Evolutionary conservation across 2,329 filamentous ascomycete species (phyloP).

Genomic region (Aspergillus felis): DNA sequence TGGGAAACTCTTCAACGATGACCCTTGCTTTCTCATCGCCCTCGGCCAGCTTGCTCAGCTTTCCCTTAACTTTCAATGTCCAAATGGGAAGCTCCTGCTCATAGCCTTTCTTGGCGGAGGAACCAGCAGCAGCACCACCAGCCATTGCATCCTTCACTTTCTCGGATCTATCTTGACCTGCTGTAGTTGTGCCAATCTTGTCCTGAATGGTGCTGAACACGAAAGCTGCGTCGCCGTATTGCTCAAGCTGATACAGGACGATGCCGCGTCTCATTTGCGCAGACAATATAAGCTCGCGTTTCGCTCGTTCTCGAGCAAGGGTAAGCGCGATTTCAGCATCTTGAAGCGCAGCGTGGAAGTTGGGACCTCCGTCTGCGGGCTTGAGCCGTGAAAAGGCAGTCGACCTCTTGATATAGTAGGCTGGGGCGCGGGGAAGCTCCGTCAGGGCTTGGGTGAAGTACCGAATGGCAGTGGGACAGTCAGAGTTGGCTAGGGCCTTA

Average conservation of each 20-base stretch:
- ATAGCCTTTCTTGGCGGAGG: conserved; percentile 17
- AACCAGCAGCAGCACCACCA: conserved; percentile 9
- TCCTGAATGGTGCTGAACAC: conserved; percentile 58
- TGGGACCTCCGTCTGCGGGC: conserved; percentile 44
- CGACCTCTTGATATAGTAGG: conserved; percentile 78
- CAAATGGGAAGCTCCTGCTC: conserved; percentile 51
- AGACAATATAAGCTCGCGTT: conserved; percentile 71
- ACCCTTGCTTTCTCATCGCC: conserved; percentile 46
- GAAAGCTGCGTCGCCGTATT: conserved; percentile 70
- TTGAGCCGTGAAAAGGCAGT: conserved; percentile 68
- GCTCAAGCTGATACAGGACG: conserved; percentile 64
- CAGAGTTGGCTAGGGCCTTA: conserved; percentile 56
- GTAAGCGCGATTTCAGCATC: conserved; percentile 66
- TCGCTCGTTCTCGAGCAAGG: conserved; percentile 62
- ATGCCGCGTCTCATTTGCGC: conserved; percentile 78
- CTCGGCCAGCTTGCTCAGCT: conserved; percentile 48
- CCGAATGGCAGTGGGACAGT: conserved; percentile 65
- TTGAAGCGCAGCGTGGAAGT: conserved; percentile 52
- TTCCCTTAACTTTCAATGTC: conserved; percentile 52
- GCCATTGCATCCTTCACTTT: conserved; percentile 29
- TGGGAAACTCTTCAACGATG: conserved; percentile 53
- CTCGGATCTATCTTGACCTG: conserved; percentile 27
- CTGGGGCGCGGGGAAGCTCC: conserved; percentile 61
- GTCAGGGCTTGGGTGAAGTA: conserved; percentile 65
- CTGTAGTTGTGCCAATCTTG: conserved; percentile 48